Percentiles rank a stretch among this genome's conserved stretches.
Conservation (phyloP, 2,329 filamentous ascomycete species). For the Fusarium brachygibbosum region DNA sequence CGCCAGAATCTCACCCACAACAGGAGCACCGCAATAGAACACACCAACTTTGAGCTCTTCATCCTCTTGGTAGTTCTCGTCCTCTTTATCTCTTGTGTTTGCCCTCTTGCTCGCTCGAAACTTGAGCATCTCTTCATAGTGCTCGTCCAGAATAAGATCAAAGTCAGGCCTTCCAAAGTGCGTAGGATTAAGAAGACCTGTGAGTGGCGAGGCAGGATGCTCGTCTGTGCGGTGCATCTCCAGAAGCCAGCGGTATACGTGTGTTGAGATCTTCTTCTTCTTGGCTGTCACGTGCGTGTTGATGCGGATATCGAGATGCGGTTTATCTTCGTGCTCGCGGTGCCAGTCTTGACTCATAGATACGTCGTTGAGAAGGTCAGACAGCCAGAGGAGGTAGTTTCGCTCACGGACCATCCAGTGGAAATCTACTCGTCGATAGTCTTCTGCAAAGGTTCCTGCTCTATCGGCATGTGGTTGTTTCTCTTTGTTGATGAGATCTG, state of each 20-base stretch:
- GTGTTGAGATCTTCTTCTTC: slow-evolving; percentile 64
- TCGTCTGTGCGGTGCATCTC: slow-evolving; percentile 67
- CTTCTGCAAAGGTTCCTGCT: slow-evolving; percentile 50
- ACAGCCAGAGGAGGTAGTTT: slow-evolving; percentile 70
- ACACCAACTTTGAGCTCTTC: slow-evolving; percentile 64
- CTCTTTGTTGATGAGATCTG: slow-evolving; percentile 27
- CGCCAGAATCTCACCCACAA: slow-evolving; percentile 68
- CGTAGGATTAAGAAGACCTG: slow-evolving; percentile 66
- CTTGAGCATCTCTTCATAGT: slow-evolving; percentile 66
- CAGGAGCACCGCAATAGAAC: slow-evolving; percentile 69
- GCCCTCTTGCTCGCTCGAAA: slow-evolving; percentile 47
- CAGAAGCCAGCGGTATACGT: slow-evolving; percentile 69
- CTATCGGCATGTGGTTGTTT: slow-evolving; percentile 34
- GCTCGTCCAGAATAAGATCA: slow-evolving; percentile 63
- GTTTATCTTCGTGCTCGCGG: slow-evolving; percentile 53
- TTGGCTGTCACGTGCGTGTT: slow-evolving; percentile 70
- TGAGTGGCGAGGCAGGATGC: slow-evolving; percentile 66
- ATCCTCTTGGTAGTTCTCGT: slow-evolving; percentile 39
- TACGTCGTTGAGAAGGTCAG: slow-evolving; percentile 66
- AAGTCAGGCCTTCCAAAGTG: slow-evolving; percentile 69
- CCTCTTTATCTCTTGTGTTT: background rate
- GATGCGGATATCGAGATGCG: slow-evolving; percentile 66
- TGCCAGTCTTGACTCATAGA: slow-evolving; percentile 56
- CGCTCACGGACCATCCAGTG: slow-evolving; percentile 72
- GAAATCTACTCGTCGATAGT: slow-evolving; percentile 68